phyloP scores from a whole-genome alignment of 768 basidiomycete genomes.

The Naganishia vaughanmartiniae region DNA sequence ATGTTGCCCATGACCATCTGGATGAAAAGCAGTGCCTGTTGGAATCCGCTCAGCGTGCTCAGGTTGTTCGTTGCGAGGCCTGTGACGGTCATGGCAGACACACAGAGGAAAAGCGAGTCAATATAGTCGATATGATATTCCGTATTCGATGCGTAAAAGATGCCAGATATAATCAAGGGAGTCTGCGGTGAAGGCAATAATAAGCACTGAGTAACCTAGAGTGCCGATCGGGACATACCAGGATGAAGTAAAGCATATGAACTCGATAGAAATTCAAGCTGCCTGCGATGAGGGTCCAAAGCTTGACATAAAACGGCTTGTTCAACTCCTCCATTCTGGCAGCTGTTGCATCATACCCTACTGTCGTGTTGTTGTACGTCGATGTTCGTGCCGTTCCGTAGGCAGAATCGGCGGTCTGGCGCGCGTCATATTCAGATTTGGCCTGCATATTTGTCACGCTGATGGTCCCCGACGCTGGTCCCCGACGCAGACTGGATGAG shows the following conservation, averaged over 20 bases:
- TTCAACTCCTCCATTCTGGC: conserved; percentile 13
- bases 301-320: conserved; percentile 4
- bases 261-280: conserved; percentile 58
- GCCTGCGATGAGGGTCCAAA: conserved; percentile 3
- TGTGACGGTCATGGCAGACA: conserved; percentile 51
- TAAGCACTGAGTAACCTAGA: neutral
- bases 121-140: conserved; percentile 50
- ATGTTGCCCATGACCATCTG: conserved; percentile 61
- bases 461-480: too few relatives aligned
- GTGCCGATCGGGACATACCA: conserved; percentile 39
- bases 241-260: conserved; percentile 56
- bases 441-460: neutral
- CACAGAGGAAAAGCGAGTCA: conserved; percentile 51
- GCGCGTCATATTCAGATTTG: neutral
- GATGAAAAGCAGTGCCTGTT: conserved; percentile 50
- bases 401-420: neutral
- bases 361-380: neutral
- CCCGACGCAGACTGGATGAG: neutral
- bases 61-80: conserved; percentile 53
- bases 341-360: neutral
- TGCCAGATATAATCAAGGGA: conserved; percentile 72
- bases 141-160: conserved; percentile 80
- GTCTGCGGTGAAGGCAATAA: conserved; percentile 48
- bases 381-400: neutral
- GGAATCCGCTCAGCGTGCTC: conserved; percentile 46